phyloP scores from a whole-genome alignment of 805 yeast genomes.

The Saturnispora gosingensis region DNA sequence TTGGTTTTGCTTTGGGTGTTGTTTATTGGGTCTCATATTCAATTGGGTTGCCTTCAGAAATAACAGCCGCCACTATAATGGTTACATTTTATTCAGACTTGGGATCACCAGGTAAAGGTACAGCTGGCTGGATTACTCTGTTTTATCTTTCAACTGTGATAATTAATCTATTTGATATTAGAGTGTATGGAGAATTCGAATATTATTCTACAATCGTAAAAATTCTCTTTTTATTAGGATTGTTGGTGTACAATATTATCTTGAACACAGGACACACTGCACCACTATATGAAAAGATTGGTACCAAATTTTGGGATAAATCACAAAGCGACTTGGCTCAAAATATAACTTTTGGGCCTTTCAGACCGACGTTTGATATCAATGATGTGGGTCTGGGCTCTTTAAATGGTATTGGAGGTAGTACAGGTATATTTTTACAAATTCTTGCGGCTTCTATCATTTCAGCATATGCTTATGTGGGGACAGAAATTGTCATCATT shows the following conservation, averaged over 20 bases:
- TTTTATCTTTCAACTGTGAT: conserved; percentile 37
- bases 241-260: conserved; percentile 57
- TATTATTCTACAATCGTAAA: conserved; percentile 53
- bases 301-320: conserved; percentile 62
- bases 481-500: conserved; percentile 73
- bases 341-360: conserved; percentile 54
- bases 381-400: conserved; percentile 51
- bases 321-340: conserved; percentile 39
- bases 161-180: conserved; percentile 58
- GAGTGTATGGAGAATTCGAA: conserved; percentile 68
- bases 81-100: conserved; percentile 55
- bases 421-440: conserved; percentile 51
- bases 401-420: conserved; percentile 48
- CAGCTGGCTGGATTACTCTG: conserved; percentile 63
- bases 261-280: conserved; percentile 51
- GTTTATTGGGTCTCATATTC: conserved; percentile 66
- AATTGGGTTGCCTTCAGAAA: conserved; percentile 67
- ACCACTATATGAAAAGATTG: conserved; percentile 38
- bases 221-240: conserved; percentile 39
- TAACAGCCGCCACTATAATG: conserved; percentile 73
- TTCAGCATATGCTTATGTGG: conserved; percentile 69
- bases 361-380: conserved; percentile 63
- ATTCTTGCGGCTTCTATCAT: conserved; percentile 51
- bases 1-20: conserved; percentile 68
- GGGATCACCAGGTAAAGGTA: conserved; percentile 39